Percentiles rank a stretch among this genome's conserved stretches.
These are phyloP conservation scores for Diaporthe sp. DNA, from an alignment of 2,329 filamentous ascomycete species.

Conservation along the genomic window DNA sequence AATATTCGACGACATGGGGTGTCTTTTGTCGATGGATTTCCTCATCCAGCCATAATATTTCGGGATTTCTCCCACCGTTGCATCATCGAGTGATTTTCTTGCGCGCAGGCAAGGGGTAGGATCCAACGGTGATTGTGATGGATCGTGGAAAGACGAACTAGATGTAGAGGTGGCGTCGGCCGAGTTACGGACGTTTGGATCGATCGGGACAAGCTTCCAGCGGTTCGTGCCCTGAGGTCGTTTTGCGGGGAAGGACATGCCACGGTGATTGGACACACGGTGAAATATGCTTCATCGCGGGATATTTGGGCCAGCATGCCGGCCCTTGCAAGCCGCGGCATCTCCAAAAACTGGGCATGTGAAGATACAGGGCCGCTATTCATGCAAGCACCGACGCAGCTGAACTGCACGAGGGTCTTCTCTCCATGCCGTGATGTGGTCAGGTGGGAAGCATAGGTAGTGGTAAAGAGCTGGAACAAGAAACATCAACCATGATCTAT, in stretches of 20 bases:
- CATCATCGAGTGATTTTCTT: background rate
- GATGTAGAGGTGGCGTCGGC: constrained; percentile 14
- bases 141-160: background rate
- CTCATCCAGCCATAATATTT: background rate
- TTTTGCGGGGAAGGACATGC: constrained; percentile 34
- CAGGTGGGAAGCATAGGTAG: too few species aligned
- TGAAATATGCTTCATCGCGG: background rate
- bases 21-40: constrained; percentile 32
- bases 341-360: background rate
- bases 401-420: too few species aligned
- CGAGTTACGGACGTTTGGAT: constrained; percentile 32
- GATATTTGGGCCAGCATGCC: background rate
- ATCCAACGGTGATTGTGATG: constrained; percentile 14
- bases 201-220: constrained; percentile 23
- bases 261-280: background rate
- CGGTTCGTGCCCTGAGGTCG: background rate
- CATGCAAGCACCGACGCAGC: background rate
- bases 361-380: background rate
- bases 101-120: background rate
- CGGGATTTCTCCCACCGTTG: constrained; percentile 5
- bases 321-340: constrained; percentile 28
- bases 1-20: constrained; percentile 4
- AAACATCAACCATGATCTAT: background rate
- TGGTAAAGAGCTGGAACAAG: background rate
- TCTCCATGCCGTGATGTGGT: background rate